phyloP scores from a whole-genome alignment of 2,329 filamentous ascomycete species.

The Fusarium hainanense region DNA sequence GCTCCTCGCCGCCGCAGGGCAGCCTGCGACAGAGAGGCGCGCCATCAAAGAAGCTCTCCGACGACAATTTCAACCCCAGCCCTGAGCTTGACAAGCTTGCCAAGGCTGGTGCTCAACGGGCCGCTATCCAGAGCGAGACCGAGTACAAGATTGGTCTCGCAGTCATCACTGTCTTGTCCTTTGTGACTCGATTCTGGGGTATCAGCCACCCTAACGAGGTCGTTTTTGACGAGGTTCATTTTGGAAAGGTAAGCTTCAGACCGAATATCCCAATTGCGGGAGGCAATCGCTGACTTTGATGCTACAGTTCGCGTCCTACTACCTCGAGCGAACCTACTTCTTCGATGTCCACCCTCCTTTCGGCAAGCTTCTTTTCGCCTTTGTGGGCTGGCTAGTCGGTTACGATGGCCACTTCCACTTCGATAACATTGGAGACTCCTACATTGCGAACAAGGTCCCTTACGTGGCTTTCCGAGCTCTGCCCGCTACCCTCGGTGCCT shows the following conservation, averaged over 20 bases:
- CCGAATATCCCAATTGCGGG: neutral
- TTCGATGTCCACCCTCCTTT: conserved; percentile 99
- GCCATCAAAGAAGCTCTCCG: conserved; percentile 60
- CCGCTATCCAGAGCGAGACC: conserved; percentile 69
- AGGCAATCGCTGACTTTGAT: conserved; percentile 27
- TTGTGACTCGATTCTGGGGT: conserved; percentile 93
- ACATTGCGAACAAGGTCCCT: conserved; percentile 95
- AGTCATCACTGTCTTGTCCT: conserved; percentile 84
- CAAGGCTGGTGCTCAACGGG: conserved; percentile 51
- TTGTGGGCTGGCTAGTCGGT: conserved; percentile 97
- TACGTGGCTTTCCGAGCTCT: conserved; percentile 96
- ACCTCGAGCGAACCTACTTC: conserved; percentile 97
- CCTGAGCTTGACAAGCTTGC: conserved; percentile 63
- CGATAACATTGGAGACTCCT: conserved; percentile 99
- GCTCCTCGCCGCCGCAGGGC: conserved; percentile 65
- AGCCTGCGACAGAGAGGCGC: conserved; percentile 70
- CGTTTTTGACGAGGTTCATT: conserved; percentile 99
- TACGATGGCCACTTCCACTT: conserved; percentile 98
- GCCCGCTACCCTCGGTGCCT: conserved; percentile 88
- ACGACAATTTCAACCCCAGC: conserved; percentile 55
- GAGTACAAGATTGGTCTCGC: conserved; percentile 84
- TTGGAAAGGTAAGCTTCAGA: conserved; percentile 83
- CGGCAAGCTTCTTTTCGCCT: conserved; percentile 95
- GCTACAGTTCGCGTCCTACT: conserved; percentile 76
- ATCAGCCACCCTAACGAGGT: conserved; percentile 96